Percentiles rank a stretch among this genome's conserved stretches.
Evolutionary conservation across 306 rosid genomes (phyloP).

Genomic region (Sphenostylis stenocarpa): DNA sequence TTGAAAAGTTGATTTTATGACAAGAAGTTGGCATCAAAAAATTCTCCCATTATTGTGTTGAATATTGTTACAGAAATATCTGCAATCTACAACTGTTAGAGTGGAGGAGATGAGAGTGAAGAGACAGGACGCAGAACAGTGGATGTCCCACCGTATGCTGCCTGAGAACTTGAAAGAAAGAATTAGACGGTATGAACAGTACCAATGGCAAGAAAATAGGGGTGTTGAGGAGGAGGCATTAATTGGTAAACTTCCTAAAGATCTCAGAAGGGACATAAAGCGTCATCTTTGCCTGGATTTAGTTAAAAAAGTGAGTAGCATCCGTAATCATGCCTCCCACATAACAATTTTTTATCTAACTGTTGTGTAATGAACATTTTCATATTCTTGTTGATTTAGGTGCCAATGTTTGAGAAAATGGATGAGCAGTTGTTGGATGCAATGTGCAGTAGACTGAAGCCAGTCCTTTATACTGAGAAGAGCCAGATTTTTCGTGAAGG

Average conservation of each 20-base stretch:
- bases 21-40: not conserved
- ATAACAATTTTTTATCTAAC: not conserved
- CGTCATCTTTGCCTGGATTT: conserved; percentile 77
- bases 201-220: conserved; percentile 88
- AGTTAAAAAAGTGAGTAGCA: conserved; percentile 56
- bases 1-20: not conserved
- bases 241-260: conserved; percentile 74
- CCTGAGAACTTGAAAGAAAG: conserved; percentile 67
- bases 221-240: conserved; percentile 80
- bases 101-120: conserved; percentile 79
- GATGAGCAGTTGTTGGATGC: conserved; percentile 75
- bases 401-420: conserved; percentile 69
- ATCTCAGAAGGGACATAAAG: conserved; percentile 76
- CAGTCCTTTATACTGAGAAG: conserved; percentile 65
- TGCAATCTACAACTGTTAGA: conserved; percentile 73
- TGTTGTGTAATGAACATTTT: conserved; percentile 14
- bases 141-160: conserved; percentile 94
- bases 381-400: conserved; percentile 43
- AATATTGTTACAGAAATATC: conserved; percentile 58
- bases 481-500: conserved; percentile 70
- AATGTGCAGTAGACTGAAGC: conserved; percentile 71
- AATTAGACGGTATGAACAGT: conserved; percentile 70
- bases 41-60: not conserved
- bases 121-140: conserved; percentile 72
- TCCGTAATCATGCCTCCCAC: not conserved